phyloP scores from a whole-genome alignment of 345 rosid genomes.

The Citrus mangshanensis region DNA sequence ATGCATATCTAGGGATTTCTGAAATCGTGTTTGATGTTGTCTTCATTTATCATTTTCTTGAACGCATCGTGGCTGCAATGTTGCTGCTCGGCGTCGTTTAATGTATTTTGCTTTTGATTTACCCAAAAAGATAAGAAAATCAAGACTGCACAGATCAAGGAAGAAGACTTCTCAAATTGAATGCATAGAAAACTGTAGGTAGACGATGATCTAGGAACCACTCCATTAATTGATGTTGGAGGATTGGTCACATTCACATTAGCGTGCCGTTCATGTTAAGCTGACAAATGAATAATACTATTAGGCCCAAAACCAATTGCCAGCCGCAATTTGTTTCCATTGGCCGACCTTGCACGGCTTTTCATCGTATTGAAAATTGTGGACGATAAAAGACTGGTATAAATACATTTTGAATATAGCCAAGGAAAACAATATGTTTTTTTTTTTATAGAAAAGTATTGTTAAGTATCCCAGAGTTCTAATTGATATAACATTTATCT shows the following conservation, averaged over 20 bases:
- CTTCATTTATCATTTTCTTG: background rate
- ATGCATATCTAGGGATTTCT: background rate
- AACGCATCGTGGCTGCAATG: background rate
- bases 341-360: background rate
- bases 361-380: background rate
- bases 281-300: background rate
- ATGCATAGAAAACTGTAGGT: background rate
- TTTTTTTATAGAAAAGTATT: too few species aligned
- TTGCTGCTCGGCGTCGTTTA: background rate
- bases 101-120: background rate
- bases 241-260: background rate
- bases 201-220: background rate
- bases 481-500: too few species aligned
- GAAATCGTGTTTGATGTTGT: background rate
- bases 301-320: background rate
- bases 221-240: background rate
- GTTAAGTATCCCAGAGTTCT: too few species aligned
- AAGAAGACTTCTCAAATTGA: background rate
- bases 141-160: background rate
- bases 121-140: background rate
- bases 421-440: too few species aligned
- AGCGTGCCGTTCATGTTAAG: conserved; percentile 10
- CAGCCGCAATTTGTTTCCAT: background rate
- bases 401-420: too few species aligned
- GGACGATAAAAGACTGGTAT: too few species aligned